phyloP scores from a whole-genome alignment of 345 rosid species.

The Lepidium didymum region DNA sequence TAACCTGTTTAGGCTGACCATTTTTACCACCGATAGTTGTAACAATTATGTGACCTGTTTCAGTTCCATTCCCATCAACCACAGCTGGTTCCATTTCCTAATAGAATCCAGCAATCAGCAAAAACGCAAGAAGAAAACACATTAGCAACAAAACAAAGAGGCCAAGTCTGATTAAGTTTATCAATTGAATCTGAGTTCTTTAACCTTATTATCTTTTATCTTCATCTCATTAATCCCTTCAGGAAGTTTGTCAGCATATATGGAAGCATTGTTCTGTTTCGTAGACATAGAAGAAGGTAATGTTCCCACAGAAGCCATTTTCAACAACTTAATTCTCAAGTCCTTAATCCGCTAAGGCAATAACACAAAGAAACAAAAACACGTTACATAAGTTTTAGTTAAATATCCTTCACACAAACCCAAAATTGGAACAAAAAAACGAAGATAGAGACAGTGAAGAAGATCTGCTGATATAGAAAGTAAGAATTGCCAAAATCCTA shows the following conservation, averaged over 20 bases:
- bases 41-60: constrained; percentile 76
- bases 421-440: neutral
- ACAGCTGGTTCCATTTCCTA: constrained; percentile 90
- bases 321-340: neutral
- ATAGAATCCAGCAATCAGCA: neutral
- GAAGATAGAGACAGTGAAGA: neutral
- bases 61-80: constrained; percentile 83
- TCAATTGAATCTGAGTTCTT: neutral
- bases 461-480: neutral
- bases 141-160: neutral
- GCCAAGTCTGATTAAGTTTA: neutral
- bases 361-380: neutral
- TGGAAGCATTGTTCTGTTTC: constrained; percentile 18
- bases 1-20: constrained; percentile 78
- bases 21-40: constrained; percentile 80
- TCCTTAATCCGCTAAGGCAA: constrained; percentile 6
- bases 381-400: neutral
- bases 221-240: constrained; percentile 63
- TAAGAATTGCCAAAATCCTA: neutral
- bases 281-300: constrained; percentile 18
- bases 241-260: constrained; percentile 35
- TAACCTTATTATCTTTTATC: constrained; percentile 52
- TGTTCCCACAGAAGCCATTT: constrained; percentile 29
- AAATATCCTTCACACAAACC: neutral
- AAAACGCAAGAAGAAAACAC: neutral